phyloP scores from a whole-genome alignment of 2,329 filamentous ascomycete species.

The Hortaea sp. region DNA sequence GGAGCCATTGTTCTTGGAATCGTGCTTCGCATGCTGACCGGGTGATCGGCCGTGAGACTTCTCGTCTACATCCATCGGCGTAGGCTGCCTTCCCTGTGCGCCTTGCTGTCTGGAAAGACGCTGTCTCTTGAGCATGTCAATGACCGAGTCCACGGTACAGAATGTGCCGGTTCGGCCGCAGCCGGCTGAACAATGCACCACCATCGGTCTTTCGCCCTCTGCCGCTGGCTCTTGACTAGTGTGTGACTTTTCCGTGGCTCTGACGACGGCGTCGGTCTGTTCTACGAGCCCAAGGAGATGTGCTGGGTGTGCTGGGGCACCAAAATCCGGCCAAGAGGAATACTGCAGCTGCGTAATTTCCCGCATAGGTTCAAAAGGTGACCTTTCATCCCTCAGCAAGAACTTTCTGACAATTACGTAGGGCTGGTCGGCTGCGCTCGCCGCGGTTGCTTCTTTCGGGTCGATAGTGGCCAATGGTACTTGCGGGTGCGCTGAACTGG shows the following conservation, averaged over 20 bases:
- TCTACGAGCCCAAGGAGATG: slow-evolving; percentile 86
- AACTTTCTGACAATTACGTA: slow-evolving; percentile 82
- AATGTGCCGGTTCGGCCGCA: slow-evolving; percentile 95
- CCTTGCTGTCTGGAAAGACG: slow-evolving; percentile 25
- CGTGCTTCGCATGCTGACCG: not conserved
- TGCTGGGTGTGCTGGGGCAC: slow-evolving; percentile 76
- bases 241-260: slow-evolving; percentile 34
- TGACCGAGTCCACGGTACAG: slow-evolving; percentile 89
- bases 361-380: slow-evolving; percentile 76
- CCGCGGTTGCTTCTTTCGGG: slow-evolving; percentile 2
- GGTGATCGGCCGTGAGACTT: not conserved
- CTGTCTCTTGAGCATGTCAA: slow-evolving; percentile 94
- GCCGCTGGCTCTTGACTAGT: slow-evolving; percentile 46
- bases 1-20: not conserved
- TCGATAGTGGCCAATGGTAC: slow-evolving; percentile 19
- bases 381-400: slow-evolving; percentile 62
- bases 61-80: slow-evolving; percentile 37
- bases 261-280: slow-evolving; percentile 64
- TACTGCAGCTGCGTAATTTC: slow-evolving; percentile 95
- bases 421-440: slow-evolving; percentile 45
- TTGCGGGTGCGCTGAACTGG: slow-evolving; percentile 24
- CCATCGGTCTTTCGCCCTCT: slow-evolving; percentile 53
- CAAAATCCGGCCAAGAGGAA: slow-evolving; percentile 94
- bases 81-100: slow-evolving; percentile 8
- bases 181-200: slow-evolving; percentile 93